phyloP scores from a whole-genome alignment of 1,284 basidiomycete species.

The Apiotrichum gamsii region DNA sequence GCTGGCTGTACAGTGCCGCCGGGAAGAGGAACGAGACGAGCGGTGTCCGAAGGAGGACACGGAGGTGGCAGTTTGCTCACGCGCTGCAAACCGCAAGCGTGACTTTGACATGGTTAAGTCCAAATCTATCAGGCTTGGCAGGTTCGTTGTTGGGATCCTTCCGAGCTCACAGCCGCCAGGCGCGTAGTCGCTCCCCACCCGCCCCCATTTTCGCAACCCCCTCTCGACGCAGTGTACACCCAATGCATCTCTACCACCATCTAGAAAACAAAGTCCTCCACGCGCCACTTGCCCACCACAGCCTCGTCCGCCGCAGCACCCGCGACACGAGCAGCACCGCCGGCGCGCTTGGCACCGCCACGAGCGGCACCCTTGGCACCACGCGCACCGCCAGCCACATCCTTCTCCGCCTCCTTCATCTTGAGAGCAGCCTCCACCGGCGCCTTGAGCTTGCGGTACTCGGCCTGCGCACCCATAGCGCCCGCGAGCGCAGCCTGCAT shows the following conservation, averaged over 20 bases:
- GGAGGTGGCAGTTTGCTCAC: too few species aligned
- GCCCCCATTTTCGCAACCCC: background rate
- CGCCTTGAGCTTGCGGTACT: slow-evolving; percentile 35
- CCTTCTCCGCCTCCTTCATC: slow-evolving; percentile 21
- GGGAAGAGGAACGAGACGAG: too few species aligned
- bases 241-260: background rate
- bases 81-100: too few species aligned
- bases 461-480: slow-evolving; percentile 33
- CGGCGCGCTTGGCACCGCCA: background rate
- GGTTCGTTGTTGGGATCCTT: too few species aligned
- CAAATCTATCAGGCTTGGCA: too few species aligned
- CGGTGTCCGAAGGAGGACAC: too few species aligned
- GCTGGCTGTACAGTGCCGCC: too few species aligned
- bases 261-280: slow-evolving; percentile 42
- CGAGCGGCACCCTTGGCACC: background rate
- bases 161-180: too few species aligned
- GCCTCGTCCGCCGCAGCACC: slow-evolving; percentile 29
- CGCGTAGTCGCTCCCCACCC: too few species aligned
- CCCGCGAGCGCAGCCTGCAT: slow-evolving; percentile 32
- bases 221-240: too few species aligned
- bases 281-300: slow-evolving; percentile 43
- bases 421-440: slow-evolving; percentile 43
- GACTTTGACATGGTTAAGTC: too few species aligned
- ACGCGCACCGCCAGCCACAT: slow-evolving; percentile 16
- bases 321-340: background rate